Base-by-base conservation (phyloP, 225 moss, liverwort and hornwort species). In the Pseudoscleropodium purum region DNA sequence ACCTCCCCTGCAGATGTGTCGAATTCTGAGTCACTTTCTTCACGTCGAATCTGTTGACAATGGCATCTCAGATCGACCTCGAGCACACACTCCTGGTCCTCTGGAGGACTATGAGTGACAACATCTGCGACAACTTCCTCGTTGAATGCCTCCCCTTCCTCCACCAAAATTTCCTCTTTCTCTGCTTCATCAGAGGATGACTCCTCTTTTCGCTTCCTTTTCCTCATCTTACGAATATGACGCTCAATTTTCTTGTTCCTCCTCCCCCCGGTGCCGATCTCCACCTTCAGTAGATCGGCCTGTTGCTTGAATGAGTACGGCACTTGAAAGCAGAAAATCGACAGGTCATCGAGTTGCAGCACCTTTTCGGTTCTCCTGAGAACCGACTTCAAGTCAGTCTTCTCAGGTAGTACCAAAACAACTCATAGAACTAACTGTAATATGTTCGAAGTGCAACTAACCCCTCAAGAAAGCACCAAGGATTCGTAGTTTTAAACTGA, bases 321-420 rank as follows among this genome's bases (percentile, higher is more conserved):
- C 49, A 93, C 94, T 84, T 91, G 93, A n/a, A 94, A 94, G 91
- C 94, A 94, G 88, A 94, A 94, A 21, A 92, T 33, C 49, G 93
- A 93, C 41, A 94, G 90, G 82, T 94, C 92, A 11, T 88, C 59
- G 83, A 93, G 90, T 62, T 94, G 92, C 84, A 94, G 82, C 72
- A 87, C 84, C 87, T 93, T 93, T 23, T 91, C 91, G 17, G 93
- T 93, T 85, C 77, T 85, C 90, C 94, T 94, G 92, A 68, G 69
- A 84, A 63, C 3, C 64, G 34, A 84, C 72, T 16, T 20, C 36
- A 49, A 61, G 30, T 70, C 70, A 68, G 59, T 77, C 18, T 77
- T 64, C 77, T 39, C 52, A 85, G 24, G 36, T 37, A 70, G 51
- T 43, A 86, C 15, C 63, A 47, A 91, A 87, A 37, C 27, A 72